These are phyloP conservation scores for Chaetomium tenue DNA, from an alignment of 495 filamentous ascomycete genomes.

Conservation along the genomic window DNA sequence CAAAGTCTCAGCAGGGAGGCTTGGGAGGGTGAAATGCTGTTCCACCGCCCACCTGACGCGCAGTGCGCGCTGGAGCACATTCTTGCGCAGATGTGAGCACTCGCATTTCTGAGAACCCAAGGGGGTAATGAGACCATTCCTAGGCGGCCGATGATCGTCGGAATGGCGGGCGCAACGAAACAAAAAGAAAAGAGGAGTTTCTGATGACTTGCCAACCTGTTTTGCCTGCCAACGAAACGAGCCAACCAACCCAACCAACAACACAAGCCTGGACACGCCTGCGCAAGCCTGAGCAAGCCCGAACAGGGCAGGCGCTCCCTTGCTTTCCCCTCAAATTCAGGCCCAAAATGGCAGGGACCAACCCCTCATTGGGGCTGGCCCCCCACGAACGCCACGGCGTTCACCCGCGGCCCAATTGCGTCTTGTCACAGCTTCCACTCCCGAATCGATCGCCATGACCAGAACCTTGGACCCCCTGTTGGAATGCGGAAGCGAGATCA, in stretches of 20 bases:
- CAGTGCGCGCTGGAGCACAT: neutral
- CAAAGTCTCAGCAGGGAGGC: neutral
- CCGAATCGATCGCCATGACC: neutral
- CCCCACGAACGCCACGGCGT: neutral
- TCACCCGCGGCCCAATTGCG: neutral
- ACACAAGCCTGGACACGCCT: too few relatives aligned
- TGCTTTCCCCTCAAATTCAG: neutral
- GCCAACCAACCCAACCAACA: too few relatives aligned
- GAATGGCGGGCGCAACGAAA: neutral
- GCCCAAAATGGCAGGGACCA: constrained; percentile 4
- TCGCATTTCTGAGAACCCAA: neutral
- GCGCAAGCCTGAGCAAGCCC: too few relatives aligned
- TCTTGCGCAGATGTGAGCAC: neutral
- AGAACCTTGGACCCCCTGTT: neutral
- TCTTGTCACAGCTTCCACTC: neutral
- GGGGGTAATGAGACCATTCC: neutral
- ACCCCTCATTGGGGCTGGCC: neutral
- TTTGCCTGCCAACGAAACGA: too few relatives aligned
- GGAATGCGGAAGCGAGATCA: neutral
- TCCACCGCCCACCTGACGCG: neutral
- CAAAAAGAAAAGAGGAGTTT: constrained; percentile 5
- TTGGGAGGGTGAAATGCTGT: neutral
- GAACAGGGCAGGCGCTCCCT: neutral
- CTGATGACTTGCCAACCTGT: constrained; percentile 2
- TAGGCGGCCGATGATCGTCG: neutral